Conservation (phyloP, 345 rosid species). For the Salix viminalis region DNA sequence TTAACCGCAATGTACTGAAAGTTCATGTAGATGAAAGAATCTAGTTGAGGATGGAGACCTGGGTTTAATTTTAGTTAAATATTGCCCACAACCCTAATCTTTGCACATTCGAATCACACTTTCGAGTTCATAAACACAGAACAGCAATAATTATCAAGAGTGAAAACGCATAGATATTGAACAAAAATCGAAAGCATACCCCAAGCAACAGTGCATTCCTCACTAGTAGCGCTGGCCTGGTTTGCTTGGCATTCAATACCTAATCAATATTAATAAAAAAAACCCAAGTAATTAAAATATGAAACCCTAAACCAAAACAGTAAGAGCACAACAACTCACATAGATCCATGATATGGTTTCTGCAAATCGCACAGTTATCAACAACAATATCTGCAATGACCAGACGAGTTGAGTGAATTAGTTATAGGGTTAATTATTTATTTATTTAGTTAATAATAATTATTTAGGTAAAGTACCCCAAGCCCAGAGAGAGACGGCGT, state of each 20-base stretch:
- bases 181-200: slow-evolving; percentile 40
- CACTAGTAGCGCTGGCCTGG: slow-evolving; percentile 88
- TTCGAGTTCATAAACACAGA: not conserved
- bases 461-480: slow-evolving; percentile 52
- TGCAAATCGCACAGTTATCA: slow-evolving; percentile 94
- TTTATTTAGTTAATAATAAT: not conserved
- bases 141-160: not conserved
- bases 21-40: no score
- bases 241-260: slow-evolving; percentile 97
- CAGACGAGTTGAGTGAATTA: not conserved
- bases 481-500: slow-evolving; percentile 91
- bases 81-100: no score
- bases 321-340: slow-evolving; percentile 40
- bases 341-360: slow-evolving; percentile 94
- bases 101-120: no score
- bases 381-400: slow-evolving; percentile 72
- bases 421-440: slow-evolving; percentile 18
- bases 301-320: not conserved
- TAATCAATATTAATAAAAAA: slow-evolving; percentile 9
- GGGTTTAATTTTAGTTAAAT: no score
- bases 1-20: no score
- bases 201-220: slow-evolving; percentile 98
- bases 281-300: not conserved
- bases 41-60: no score
- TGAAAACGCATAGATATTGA: not conserved